Evolutionary conservation across 345 rosid genomes (phyloP).

Genomic region (Gossypium stocksii): DNA sequence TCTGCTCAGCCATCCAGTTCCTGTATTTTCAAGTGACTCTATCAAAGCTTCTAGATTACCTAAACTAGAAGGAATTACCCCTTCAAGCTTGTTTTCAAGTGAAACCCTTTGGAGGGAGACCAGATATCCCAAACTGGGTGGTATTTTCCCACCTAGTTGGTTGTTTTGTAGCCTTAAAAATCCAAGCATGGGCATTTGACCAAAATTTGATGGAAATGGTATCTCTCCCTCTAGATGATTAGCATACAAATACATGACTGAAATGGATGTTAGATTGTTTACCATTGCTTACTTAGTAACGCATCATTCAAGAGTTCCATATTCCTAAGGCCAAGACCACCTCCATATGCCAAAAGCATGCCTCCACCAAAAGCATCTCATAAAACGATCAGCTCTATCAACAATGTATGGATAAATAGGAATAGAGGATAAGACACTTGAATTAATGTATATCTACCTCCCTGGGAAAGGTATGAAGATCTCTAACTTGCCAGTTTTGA

Average conservation of each 20-base stretch:
- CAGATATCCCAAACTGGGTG: conserved; percentile 29
- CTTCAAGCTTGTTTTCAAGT: conserved; percentile 43
- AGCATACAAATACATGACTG: conserved; percentile 37
- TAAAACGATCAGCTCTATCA: no score
- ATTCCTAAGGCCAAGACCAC: no score
- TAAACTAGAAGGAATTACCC: conserved; percentile 42
- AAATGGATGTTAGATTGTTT: conserved; percentile 30
- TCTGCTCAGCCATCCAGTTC: no score
- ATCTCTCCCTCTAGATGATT: conserved; percentile 39
- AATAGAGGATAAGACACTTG: no score
- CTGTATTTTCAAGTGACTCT: conserved; percentile 16
- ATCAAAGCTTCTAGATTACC: conserved; percentile 37
- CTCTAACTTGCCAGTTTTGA: no score
- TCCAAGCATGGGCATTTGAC: conserved; percentile 38
- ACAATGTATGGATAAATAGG: no score
- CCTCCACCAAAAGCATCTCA: no score
- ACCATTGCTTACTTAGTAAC: not conserved
- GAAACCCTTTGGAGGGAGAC: conserved; percentile 47
- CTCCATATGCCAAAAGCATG: no score
- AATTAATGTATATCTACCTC: no score
- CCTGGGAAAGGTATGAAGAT: no score
- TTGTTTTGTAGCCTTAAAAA: conserved; percentile 47
- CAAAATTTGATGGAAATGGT: conserved; percentile 31
- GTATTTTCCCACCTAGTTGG: conserved; percentile 35
- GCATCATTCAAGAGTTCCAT: conserved; percentile 31